These are phyloP conservation scores for Naegleria fowleri DNA, from an alignment of 208 protist species.

Conservation along the genomic window DNA sequence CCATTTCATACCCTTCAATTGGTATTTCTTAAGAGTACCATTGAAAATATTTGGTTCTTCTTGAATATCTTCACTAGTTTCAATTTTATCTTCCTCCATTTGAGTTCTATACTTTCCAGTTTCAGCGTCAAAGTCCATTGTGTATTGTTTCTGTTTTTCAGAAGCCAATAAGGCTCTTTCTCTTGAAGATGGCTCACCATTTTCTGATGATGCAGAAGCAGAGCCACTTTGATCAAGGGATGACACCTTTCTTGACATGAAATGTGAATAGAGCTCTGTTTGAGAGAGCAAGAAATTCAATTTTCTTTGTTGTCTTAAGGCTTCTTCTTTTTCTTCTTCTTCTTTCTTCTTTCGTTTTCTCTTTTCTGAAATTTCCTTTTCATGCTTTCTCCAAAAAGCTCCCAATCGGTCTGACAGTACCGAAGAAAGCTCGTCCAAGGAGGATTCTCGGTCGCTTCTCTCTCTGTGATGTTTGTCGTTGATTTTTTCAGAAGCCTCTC, in stretches of 20 bases:
- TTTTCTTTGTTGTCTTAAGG: slow-evolving; percentile 17
- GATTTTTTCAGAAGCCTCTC: neutral
- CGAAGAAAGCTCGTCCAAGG: neutral
- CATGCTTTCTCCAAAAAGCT: slow-evolving; percentile 1
- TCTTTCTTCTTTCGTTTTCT: neutral
- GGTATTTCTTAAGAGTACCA: slow-evolving; percentile 88
- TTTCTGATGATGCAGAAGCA: too few species aligned
- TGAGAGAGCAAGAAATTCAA: slow-evolving; percentile 29
- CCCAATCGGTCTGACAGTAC: neutral
- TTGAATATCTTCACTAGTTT: neutral
- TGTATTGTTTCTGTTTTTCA: neutral
- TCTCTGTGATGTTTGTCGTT: neutral
- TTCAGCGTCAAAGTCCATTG: neutral
- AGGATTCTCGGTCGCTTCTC: neutral
- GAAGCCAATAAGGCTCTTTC: neutral
- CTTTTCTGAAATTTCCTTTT: slow-evolving; percentile 11
- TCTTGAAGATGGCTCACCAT: neutral
- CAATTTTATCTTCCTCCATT: neutral
- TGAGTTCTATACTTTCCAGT: neutral
- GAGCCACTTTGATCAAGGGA: neutral
- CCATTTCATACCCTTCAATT: slow-evolving; percentile 97
- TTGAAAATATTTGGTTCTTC: slow-evolving; percentile 12
- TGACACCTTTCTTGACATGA: slow-evolving; percentile 15
- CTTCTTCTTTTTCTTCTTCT: slow-evolving; percentile 7
- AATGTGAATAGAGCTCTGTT: slow-evolving; percentile 30